Evolutionary conservation across 345 rosid species (phyloP), one percentile per base, ranked within the genome.

Genomic region (Ricinus communis): DNA sequence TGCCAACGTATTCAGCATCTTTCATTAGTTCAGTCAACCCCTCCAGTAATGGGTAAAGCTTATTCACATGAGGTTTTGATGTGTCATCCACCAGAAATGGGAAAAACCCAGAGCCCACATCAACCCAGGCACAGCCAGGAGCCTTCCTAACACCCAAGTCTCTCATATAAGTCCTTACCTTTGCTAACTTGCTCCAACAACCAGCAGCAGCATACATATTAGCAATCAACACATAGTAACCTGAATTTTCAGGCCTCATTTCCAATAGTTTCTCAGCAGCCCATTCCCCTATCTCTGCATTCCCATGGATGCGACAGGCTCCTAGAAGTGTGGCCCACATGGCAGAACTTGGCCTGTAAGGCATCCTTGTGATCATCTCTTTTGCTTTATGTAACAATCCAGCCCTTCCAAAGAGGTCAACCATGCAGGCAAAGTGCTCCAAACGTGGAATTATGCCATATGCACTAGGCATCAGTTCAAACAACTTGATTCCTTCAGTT

Each of bases 41-140:
- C 41, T 85, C 94, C 81, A 93, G 74, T 58, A 86, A 63, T 28
- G 77, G 65, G 70, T 80, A 88, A 24, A 90, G 76, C 69, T 82
- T 81, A 50, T 59, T 62, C 19, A 79, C 78, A 52, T 55, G 74
- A 69, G 76, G 77, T 61, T 76, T 85, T 59, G 90, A 85, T 25
- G 87, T 80, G 67, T 86, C 91, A 25, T 82, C 93, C 13, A 80
- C 97, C 19, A 82, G 76, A 74, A 92, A 90, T 36, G 85, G 79
- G 5, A 67, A 38, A 80, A 81, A 85, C 60, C 84, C 90, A 71
- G 81, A 58, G 43, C 90, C 94, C 30, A 68, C 80, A 64, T 86
- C 86, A 41, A 88, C 76, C 91, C 88, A 87, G 60, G 97, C 77
- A 78, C 91, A 84, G 19, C 96, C 96, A 36, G 94, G 94, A 78